phyloP scores from a whole-genome alignment of 768 basidiomycete species.

The Mycena pura region DNA sequence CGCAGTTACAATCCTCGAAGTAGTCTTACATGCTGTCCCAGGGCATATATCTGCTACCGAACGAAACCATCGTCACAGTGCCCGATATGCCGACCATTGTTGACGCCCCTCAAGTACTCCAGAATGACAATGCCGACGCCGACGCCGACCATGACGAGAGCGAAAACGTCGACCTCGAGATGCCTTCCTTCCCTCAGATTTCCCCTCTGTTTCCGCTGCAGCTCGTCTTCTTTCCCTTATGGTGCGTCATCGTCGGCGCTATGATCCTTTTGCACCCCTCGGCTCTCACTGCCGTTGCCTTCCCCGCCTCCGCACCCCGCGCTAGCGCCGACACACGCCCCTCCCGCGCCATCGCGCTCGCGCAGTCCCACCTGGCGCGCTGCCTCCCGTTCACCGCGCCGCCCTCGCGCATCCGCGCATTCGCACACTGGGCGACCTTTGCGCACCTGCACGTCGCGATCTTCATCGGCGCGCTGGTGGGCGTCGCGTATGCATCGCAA shows the following conservation, averaged over 20 bases:
- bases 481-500: neutral
- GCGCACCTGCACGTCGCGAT: slow-evolving; percentile 22
- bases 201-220: slow-evolving; percentile 16
- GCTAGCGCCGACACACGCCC: neutral
- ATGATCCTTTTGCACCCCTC: slow-evolving; percentile 14
- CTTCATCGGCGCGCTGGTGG: slow-evolving; percentile 16
- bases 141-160: neutral
- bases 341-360: neutral
- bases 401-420: slow-evolving; percentile 1
- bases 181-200: neutral
- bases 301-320: slow-evolving; percentile 11
- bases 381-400: slow-evolving; percentile 17
- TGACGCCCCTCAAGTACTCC: neutral
- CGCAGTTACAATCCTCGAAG: too few relatives aligned
- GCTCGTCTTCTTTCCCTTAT: slow-evolving; percentile 19
- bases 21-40: too few relatives aligned
- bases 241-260: slow-evolving; percentile 16
- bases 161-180: neutral
- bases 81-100: neutral
- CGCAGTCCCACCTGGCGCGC: neutral
- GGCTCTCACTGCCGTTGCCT: slow-evolving; percentile 5
- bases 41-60: neutral
- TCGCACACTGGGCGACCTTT: slow-evolving; percentile 25
- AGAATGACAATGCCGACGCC: neutral
- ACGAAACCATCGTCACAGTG: slow-evolving; percentile 12